phyloP scores from a whole-genome alignment of 31 red algal genomes.

The Porphyra umbilicalis region DNA sequence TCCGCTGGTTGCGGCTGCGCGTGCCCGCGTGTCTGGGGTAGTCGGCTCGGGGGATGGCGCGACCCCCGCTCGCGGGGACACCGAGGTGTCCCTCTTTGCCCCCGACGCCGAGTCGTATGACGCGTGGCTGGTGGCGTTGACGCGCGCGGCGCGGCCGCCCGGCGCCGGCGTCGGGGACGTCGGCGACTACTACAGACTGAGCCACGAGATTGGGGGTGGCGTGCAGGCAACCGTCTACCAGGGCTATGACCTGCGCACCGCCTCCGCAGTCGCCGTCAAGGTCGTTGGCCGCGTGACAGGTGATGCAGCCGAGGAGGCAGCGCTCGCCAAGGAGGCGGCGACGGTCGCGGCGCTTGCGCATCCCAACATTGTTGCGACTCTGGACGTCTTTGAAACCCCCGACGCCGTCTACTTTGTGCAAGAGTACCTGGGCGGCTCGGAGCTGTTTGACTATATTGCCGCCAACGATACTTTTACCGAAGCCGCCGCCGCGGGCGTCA shows the following conservation, averaged over 20 bases:
- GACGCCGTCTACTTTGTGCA: conserved; percentile 73
- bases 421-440: conserved; percentile 82
- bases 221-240: conserved; percentile 55
- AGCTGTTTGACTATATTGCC: conserved; percentile 85
- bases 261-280: conserved; percentile 58
- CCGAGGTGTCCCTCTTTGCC: neutral
- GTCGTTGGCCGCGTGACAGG: conserved; percentile 38
- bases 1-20: neutral
- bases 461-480: conserved; percentile 65
- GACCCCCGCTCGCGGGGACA: neutral
- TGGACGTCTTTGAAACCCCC: conserved; percentile 77
- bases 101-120: neutral
- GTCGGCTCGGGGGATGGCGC: neutral
- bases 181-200: conserved; percentile 53
- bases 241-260: conserved; percentile 51
- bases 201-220: conserved; percentile 56
- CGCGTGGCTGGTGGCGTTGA: neutral
- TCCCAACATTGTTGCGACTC: conserved; percentile 63
- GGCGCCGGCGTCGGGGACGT: neutral
- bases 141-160: neutral
- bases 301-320: conserved; percentile 29
- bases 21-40: neutral
- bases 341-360: conserved; percentile 48
- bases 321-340: conserved; percentile 58
- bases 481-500: conserved; percentile 57